phyloP scores from a whole-genome alignment of 192 early-diverging fungal genomes.

The Tieghemiomyces parasiticus region DNA sequence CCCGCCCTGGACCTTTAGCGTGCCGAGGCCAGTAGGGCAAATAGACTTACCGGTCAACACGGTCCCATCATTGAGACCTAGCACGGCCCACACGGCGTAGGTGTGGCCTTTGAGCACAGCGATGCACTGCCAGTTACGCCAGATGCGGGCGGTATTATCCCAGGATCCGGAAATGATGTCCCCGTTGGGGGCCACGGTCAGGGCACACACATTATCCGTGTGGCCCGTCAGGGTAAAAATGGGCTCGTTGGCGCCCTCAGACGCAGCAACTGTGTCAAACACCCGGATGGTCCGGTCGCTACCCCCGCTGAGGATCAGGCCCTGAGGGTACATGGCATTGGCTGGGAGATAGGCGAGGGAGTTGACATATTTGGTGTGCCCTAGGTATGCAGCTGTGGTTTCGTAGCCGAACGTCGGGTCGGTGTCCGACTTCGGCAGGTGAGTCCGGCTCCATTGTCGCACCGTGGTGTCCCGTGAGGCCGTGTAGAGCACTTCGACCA shows the following conservation, averaged over 20 bases:
- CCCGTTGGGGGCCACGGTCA: conserved; percentile 41
- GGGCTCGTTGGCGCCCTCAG: conserved; percentile 20
- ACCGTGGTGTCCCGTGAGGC: conserved; percentile 4
- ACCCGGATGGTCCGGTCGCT: conserved; percentile 4
- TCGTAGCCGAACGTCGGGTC: neutral
- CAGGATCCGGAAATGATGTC: conserved; percentile 89
- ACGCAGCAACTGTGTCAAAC: neutral
- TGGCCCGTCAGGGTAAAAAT: conserved; percentile 65
- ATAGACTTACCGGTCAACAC: conserved; percentile 59
- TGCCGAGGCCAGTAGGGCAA: too few species aligned
- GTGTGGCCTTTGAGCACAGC: conserved; percentile 61
- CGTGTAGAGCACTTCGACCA: conserved; percentile 1
- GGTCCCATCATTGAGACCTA: conserved; percentile 49
- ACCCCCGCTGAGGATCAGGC: conserved; percentile 3
- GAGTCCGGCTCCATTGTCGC: neutral
- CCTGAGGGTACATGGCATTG: conserved; percentile 1
- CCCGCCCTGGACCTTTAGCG: too few species aligned
- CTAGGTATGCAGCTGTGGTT: conserved; percentile 1
- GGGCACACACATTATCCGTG: conserved; percentile 69
- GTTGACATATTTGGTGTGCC: conserved; percentile 7
- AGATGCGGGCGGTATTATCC: conserved; percentile 88
- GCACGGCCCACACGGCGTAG: conserved; percentile 83
- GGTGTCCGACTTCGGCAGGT: neutral
- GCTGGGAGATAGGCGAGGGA: neutral
- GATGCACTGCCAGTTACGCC: conserved; percentile 63